A percentile compares a stretch with the other conserved stretches of the same genome.
Evolutionary conservation across 148 eudicot species (phyloP).

Genomic region (Persicaria tinctoria): DNA sequence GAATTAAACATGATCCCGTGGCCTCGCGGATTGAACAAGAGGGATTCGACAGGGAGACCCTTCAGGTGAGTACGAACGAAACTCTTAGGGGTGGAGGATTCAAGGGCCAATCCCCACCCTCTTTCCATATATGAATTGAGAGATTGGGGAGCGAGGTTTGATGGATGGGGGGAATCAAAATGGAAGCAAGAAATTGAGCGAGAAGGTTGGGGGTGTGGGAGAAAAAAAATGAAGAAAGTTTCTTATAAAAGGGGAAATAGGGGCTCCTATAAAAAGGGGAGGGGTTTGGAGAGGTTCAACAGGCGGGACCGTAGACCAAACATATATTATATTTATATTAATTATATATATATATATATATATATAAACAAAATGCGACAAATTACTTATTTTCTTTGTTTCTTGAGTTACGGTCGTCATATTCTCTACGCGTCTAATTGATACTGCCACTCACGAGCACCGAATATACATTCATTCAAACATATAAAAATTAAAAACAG

Average conservation of each 20-base stretch:
- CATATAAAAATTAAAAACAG: background rate
- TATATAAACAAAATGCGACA: background rate
- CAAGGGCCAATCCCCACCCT: constrained; percentile 12
- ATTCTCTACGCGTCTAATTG: constrained; percentile 5
- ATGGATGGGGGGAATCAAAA: background rate
- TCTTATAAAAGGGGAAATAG: constrained; percentile 19
- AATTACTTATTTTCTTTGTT: background rate
- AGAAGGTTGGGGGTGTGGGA: background rate
- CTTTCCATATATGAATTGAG: constrained; percentile 3
- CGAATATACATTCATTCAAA: background rate
- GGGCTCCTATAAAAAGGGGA: constrained; percentile 42
- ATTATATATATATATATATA: background rate
- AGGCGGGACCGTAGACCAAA: constrained; percentile 21
- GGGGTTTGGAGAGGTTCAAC: constrained; percentile 10
- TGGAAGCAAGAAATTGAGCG: too few relatives aligned
- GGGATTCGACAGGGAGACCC: background rate
- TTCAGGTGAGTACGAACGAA: background rate
- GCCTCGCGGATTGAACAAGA: background rate
- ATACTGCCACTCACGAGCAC: constrained; percentile 4
- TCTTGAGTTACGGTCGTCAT: background rate
- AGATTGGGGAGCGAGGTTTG: too few relatives aligned
- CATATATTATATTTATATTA: background rate
- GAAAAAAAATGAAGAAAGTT: background rate
- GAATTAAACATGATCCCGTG: background rate
- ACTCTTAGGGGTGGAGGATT: background rate